These are phyloP conservation scores for Pyrenula massariospora DNA, from an alignment of 495 filamentous ascomycete species.

Conservation along the genomic window DNA sequence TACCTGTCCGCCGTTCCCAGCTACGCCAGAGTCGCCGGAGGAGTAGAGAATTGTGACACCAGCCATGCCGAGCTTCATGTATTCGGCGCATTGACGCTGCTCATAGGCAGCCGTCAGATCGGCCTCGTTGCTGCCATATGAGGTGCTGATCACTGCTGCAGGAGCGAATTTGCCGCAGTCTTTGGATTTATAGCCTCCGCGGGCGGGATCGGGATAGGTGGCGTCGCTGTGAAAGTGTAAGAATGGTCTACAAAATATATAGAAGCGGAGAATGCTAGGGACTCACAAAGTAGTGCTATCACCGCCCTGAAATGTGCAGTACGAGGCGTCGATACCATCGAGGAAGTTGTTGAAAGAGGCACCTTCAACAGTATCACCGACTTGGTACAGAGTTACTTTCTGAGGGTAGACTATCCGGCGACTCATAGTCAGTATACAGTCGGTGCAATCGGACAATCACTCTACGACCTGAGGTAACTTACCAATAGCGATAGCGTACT, in stretches of 20 bases:
- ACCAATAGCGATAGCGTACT: slow-evolving; percentile 40
- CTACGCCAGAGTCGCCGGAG: slow-evolving; percentile 50
- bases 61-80: slow-evolving; percentile 54
- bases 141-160: slow-evolving; percentile 49
- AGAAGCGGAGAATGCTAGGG: slow-evolving; percentile 1
- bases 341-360: slow-evolving; percentile 38
- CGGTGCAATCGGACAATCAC: too few relatives aligned
- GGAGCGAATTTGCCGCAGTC: slow-evolving; percentile 51
- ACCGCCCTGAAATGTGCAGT: slow-evolving; percentile 56
- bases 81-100: slow-evolving; percentile 45
- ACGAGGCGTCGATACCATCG: slow-evolving; percentile 48
- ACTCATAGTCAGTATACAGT: not conserved
- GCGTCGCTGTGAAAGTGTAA: slow-evolving; percentile 39
- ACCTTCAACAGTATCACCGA: slow-evolving; percentile 40
- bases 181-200: slow-evolving; percentile 41
- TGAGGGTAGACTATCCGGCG: slow-evolving; percentile 40
- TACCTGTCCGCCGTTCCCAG: slow-evolving; percentile 24
- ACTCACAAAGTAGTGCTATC: slow-evolving; percentile 17
- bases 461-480: slow-evolving; percentile 45
- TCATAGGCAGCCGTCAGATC: slow-evolving; percentile 39
- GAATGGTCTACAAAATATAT: slow-evolving; percentile 26
- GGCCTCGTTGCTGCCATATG: slow-evolving; percentile 41
- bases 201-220: slow-evolving; percentile 41
- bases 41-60: slow-evolving; percentile 51
- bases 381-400: slow-evolving; percentile 44